Base-by-base conservation (phyloP, 305 asterid genomes). In the Solanum hybrid region DNA sequence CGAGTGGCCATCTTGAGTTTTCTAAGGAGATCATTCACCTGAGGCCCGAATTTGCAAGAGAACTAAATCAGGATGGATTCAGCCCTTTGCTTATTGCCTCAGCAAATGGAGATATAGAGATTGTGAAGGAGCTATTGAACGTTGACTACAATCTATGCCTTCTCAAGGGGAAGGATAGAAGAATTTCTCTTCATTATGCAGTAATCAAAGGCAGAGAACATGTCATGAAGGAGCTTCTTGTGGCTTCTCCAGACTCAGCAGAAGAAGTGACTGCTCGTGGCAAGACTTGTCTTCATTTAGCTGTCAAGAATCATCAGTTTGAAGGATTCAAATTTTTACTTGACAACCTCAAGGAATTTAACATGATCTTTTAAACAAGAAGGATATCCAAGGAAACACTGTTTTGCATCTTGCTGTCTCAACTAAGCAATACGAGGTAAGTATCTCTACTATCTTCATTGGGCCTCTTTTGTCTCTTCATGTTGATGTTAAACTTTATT, bases 51-150 rank as follows among this genome's bases (percentile, higher is more conserved):
- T 92, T 92, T 4, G 89, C 91, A 12, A 31, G 11, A 18, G 95
- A 93, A 22, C 26, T 95, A 74, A 93, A 92, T 86, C 69, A 31
- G 29, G 93, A 92, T 16, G 98, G 98, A 12, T 90, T 93, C 8
- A 95, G 89, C 89, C 96, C 97, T 24, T 73, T 94, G 90, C 97
- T 93, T 83, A 91, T 95, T 51, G 95, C 97, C n/a, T 91, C 95
- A 2, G 95, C 93, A 33, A 90, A 84, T 61, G 96, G 97, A 13
- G 89, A 93, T 51, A 13, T 90, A n/a, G 94, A 94, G 78, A 92
- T 92, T 46, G 95, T 92, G 86, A 91, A 79, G 37, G 95, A 94
- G 92, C 77, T 95, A 8, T 28, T 95, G 89, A 92, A 79, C 81
- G 12, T 91, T 8, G 93, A 93, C 22, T 8, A 34, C 24, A 85